These are phyloP conservation scores for Citrus sp. DNA, from an alignment of 345 rosid species.

Conservation along the genomic window DNA sequence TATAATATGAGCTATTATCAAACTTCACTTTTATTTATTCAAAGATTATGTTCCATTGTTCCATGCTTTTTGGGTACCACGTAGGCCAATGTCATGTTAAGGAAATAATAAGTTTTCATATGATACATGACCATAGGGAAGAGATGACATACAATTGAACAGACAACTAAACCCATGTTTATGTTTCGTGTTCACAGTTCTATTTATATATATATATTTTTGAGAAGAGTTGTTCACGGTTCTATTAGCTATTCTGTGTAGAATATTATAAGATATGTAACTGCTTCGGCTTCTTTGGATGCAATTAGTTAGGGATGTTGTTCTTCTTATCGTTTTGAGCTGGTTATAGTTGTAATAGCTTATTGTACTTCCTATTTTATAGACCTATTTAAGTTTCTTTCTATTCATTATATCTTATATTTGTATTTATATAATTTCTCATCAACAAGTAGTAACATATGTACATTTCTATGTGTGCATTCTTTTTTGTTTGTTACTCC, in stretches of 20 bases:
- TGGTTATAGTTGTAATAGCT: not conserved
- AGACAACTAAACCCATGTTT: not conserved
- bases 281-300: not conserved
- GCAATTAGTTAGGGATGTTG: not conserved
- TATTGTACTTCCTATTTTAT: not conserved
- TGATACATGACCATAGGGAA: not conserved
- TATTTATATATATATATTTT: not conserved
- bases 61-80: not conserved
- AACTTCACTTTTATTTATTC: not conserved
- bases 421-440: not conserved
- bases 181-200: not conserved
- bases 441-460: not conserved
- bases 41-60: not conserved
- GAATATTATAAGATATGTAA: not conserved
- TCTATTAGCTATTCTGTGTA: not conserved
- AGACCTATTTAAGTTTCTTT: not conserved
- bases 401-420: not conserved
- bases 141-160: not conserved
- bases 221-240: not conserved
- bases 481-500: not conserved
- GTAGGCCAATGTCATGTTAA: constrained; percentile 7
- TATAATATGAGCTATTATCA: constrained; percentile 2
- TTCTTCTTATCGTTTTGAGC: not conserved
- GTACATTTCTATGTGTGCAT: not conserved
- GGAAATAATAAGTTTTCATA: not conserved